Percentiles rank a stretch among this genome's conserved stretches.
Conservation (phyloP, 129 eudicot genomes). For the Centella asiatica region DNA sequence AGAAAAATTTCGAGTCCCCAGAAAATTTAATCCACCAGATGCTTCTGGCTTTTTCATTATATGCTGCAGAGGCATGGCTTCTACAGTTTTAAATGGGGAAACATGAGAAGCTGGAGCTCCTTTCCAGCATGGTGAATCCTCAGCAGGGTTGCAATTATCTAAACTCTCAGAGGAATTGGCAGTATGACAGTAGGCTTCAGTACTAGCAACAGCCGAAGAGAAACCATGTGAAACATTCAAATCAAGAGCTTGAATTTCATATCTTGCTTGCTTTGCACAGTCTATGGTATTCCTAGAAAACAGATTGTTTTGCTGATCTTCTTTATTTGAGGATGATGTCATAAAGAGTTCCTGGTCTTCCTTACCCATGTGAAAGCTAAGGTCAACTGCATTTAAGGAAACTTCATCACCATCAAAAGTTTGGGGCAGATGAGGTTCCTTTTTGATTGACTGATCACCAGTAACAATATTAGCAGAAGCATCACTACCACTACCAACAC, state of each 20-base stretch:
- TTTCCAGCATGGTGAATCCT: conserved; percentile 95
- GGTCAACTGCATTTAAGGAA: conserved; percentile 14
- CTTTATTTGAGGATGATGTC: conserved; percentile 19
- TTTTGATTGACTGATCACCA: conserved; percentile 5
- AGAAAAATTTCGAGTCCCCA: conserved; percentile 6
- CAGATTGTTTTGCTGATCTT: conserved; percentile 8
- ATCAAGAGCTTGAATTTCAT: conserved; percentile 25
- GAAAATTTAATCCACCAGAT: conserved; percentile 16
- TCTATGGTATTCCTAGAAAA: conserved; percentile 11
- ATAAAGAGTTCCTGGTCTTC: conserved; percentile 2
- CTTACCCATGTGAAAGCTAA: conserved; percentile 10
- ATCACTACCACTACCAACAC: conserved; percentile 12
- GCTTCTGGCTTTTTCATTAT: conserved; percentile 23
- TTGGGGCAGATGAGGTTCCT: conserved; percentile 9
- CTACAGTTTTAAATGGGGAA: conserved; percentile 28
- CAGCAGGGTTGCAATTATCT: conserved; percentile 1
- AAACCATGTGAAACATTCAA: conserved; percentile 22
- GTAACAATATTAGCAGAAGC: neutral
- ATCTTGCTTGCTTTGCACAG: conserved; percentile 16
- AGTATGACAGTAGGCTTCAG: conserved; percentile 20
- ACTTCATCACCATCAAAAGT: conserved; percentile 2
- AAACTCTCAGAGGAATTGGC: conserved; percentile 23
- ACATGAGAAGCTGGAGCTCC: conserved; percentile 52
- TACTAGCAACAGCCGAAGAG: conserved; percentile 15
- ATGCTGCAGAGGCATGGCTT: conserved; percentile 22